Conservation (phyloP, 2,329 filamentous ascomycete species). For the Pseudogymnoascus sp. region DNA sequence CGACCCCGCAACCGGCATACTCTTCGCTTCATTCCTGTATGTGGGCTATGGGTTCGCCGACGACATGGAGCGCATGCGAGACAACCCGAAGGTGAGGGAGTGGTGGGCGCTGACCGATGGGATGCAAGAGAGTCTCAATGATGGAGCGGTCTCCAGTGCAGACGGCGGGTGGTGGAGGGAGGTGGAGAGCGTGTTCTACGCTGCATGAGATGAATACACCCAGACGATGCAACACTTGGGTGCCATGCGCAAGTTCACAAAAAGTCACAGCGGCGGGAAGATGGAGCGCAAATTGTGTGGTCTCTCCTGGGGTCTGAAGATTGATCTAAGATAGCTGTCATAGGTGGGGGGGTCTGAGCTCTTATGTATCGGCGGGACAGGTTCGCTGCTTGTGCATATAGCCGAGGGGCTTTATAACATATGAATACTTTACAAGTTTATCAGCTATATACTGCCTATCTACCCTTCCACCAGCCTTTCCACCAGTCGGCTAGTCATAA, state of each 20-base stretch:
- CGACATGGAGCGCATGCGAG: slow-evolving; percentile 70
- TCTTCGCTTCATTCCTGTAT: slow-evolving; percentile 75
- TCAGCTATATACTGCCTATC: neutral
- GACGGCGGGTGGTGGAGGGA: slow-evolving; percentile 61
- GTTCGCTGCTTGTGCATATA: neutral
- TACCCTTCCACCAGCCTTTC: neutral
- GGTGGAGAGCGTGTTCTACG: slow-evolving; percentile 62
- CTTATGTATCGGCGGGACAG: neutral
- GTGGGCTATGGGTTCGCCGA: slow-evolving; percentile 63
- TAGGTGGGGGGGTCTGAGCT: neutral
- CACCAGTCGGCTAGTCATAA: slow-evolving; percentile 4
- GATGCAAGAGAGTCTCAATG: slow-evolving; percentile 60
- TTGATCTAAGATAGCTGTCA: neutral
- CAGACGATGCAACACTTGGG: neutral
- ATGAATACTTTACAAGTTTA: neutral
- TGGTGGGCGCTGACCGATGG: slow-evolving; percentile 79
- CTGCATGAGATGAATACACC: slow-evolving; percentile 33
- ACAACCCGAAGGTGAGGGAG: slow-evolving; percentile 63
- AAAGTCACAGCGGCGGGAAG: neutral
- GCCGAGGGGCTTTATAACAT: neutral
- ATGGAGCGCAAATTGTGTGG: neutral
- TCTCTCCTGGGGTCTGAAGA: neutral
- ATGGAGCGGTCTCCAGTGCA: slow-evolving; percentile 51
- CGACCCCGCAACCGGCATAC: slow-evolving; percentile 51
- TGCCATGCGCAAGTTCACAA: neutral